Evolutionary conservation across 305 asterid species (phyloP), one percentile per base, ranked within the genome.

Genomic region (Stenogyne calaminthoides): DNA sequence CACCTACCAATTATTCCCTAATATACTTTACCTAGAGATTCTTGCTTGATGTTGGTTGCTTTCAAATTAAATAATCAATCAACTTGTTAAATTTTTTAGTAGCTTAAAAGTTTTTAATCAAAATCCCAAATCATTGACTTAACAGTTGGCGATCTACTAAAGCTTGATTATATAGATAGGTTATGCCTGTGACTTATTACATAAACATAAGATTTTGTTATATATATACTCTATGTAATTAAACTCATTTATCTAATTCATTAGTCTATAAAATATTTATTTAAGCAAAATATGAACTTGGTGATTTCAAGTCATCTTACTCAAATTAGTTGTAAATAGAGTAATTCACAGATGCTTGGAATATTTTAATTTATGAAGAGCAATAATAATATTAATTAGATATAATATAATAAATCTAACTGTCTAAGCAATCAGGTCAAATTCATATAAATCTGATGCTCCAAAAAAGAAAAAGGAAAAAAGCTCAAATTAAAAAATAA

Each of bases 1-100:
- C 75, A 80, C 76, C 80, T 57, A 79, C 71, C 74, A 0, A 65
- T 74, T 57, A 70, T 74, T 78, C 82, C 63, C 58, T 64, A 47
- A 44, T 75, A 57, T 47, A 72, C 75, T 72, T 68, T 20, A 71
- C 76, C 77, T 62, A 47, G 29, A 71, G 79, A 81, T 70, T 70
- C 85, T 77, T 78, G 56, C 71, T 78, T 71, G 51, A 66, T 60
- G 37, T 69, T 68, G 39, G 64, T 76, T 57, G 64, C 70, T 69
- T 70, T 74, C 27, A 54, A 12, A 47, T 65, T 19, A 39, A 72
- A 27, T 56, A 56, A 18, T 60, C 56, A 62, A 67, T 74, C 69
- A 58, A 74, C 73, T 77, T 70, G 73, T 67, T 16, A 34, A 19
- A 18, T 67, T 64, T 66, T 77, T 58, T 19, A 49, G 27, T 40